Conservation (phyloP, 495 filamentous ascomycete species). For the Penicillium paxilli region DNA sequence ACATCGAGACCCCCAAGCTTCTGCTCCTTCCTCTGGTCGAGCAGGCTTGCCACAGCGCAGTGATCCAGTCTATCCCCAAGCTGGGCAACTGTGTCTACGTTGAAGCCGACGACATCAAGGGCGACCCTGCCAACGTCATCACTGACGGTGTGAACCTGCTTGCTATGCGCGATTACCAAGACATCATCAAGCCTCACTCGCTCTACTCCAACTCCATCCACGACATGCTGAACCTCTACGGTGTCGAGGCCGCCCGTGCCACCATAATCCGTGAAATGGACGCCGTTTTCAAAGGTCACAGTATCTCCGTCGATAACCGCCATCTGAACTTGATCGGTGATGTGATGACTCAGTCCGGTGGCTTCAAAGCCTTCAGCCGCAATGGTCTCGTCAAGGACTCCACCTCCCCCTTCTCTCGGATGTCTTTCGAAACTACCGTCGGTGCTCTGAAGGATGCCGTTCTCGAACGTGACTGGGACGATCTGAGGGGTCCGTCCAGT, state of each 20-base stretch:
- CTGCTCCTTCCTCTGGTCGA: conserved; percentile 90
- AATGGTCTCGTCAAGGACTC: conserved; percentile 76
- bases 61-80: conserved; percentile 83
- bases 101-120: conserved; percentile 59
- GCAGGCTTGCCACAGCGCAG: conserved; percentile 66
- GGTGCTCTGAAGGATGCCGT: conserved; percentile 91
- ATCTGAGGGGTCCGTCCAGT: conserved; percentile 79
- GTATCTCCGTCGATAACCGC: conserved; percentile 87
- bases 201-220: conserved; percentile 92
- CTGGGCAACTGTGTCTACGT: conserved; percentile 72
- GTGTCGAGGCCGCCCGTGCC: conserved; percentile 86
- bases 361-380: conserved; percentile 87
- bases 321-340: conserved; percentile 96
- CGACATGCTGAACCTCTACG: conserved; percentile 80
- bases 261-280: conserved; percentile 87
- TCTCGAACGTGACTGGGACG: conserved; percentile 84
- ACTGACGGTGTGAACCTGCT: conserved; percentile 86
- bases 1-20: conserved; percentile 78
- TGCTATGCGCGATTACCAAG: conserved; percentile 84
- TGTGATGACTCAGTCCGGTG: conserved; percentile 89
- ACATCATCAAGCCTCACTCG: conserved; percentile 81
- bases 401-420: conserved; percentile 90
- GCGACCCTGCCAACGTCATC: conserved; percentile 59
- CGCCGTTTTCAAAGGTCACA: conserved; percentile 85
- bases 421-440: conserved; percentile 97